A percentile compares a stretch with the other conserved stretches of the same genome.
Evolutionary conservation across 331 rosid species (phyloP).

Genomic region (Arachis monticola): DNA sequence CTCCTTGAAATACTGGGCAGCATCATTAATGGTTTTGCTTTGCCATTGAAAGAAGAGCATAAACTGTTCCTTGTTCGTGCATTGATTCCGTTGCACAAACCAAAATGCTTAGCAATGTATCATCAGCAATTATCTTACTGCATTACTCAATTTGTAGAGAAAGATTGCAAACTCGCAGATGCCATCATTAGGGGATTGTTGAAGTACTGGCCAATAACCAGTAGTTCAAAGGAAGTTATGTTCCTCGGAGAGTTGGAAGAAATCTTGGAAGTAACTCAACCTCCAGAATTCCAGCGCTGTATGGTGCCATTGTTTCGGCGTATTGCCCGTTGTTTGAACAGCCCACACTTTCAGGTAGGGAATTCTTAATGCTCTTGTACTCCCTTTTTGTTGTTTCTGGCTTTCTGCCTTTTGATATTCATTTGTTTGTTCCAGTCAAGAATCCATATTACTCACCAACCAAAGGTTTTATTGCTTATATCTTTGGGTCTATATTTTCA

Average conservation of each 20-base stretch:
- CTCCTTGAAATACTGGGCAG: constrained; percentile 46
- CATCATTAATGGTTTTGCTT: constrained; percentile 45
- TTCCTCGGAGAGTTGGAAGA: constrained; percentile 45
- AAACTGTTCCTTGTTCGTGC: constrained; percentile 43
- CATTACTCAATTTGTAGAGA: constrained; percentile 46
- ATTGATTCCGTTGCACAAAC: constrained; percentile 44
- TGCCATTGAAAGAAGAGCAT: constrained; percentile 49
- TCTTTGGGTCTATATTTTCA: not conserved
- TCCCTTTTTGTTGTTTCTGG: not conserved
- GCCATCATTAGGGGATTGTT: constrained; percentile 43
- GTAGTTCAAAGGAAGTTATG: constrained; percentile 48
- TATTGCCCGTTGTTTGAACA: constrained; percentile 39
- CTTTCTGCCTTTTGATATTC: constrained; percentile 14
- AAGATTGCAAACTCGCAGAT: constrained; percentile 50
- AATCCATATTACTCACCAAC: not conserved
- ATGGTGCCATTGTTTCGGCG: constrained; percentile 40
- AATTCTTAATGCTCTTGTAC: not conserved
- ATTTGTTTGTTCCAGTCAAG: constrained; percentile 6
- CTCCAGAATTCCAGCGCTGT: constrained; percentile 46
- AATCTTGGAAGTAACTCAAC: constrained; percentile 41
- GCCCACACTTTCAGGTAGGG: constrained; percentile 48
- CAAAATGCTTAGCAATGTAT: constrained; percentile 47
- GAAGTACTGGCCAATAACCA: constrained; percentile 49
- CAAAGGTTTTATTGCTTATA: constrained; percentile 11
- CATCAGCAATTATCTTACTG: constrained; percentile 48